Percentiles rank a stretch among this genome's conserved stretches.
Evolutionary conservation across 164 flowering plant genomes (phyloP).

Genomic region (Warburgia ugandensis): DNA sequence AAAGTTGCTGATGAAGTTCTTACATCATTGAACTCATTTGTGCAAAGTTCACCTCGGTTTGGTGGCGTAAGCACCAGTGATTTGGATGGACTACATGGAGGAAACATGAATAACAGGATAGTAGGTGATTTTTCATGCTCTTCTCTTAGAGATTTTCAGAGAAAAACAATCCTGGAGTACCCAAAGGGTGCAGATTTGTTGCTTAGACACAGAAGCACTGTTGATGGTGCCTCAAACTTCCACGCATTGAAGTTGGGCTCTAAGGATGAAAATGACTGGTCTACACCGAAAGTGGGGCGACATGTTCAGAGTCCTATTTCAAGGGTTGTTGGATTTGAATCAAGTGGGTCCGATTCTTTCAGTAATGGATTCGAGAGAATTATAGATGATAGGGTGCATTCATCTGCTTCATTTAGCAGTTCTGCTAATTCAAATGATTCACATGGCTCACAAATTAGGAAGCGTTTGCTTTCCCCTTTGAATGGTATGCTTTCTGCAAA

Average conservation of each 20-base stretch:
- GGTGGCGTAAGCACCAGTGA: conserved; percentile 31
- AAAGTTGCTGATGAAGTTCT: conserved; percentile 34
- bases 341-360: conserved; percentile 20
- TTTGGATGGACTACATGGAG: conserved; percentile 37
- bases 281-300: conserved; percentile 24
- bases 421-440: conserved; percentile 23
- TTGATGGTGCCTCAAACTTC: conserved; percentile 23
- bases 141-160: conserved; percentile 31
- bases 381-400: conserved; percentile 10
- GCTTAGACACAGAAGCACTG: conserved; percentile 12
- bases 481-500: conserved; percentile 34
- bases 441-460: conserved; percentile 45
- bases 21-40: conserved; percentile 30
- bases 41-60: conserved; percentile 28
- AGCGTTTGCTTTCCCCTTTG: conserved; percentile 68
- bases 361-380: conserved; percentile 17
- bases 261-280: conserved; percentile 20
- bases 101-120: conserved; percentile 7
- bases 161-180: conserved; percentile 29
- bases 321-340: conserved; percentile 71
- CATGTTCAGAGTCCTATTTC: conserved; percentile 42
- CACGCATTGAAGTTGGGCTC: conserved; percentile 27
- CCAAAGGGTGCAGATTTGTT: conserved; percentile 20
- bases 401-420: conserved; percentile 14
- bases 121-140: conserved; percentile 20